phyloP scores from a whole-genome alignment of 257 asterid species.

The Solanum virginianum region DNA sequence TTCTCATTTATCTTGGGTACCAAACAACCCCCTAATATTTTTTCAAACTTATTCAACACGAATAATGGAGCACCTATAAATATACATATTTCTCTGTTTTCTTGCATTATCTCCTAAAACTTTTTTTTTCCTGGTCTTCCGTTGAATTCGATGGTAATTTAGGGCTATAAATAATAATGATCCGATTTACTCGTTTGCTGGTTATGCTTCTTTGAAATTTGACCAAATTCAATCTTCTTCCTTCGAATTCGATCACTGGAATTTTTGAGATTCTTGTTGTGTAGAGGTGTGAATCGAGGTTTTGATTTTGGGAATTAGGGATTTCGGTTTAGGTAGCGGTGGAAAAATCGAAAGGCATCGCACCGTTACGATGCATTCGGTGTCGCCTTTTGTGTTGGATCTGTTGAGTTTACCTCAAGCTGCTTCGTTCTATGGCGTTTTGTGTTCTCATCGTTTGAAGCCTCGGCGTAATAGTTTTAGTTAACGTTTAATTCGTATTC shows the following conservation, averaged over 20 bases:
- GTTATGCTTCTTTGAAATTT: background rate
- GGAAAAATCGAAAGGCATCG: conserved; percentile 69
- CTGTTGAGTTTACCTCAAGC: conserved; percentile 26
- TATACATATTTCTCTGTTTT: background rate
- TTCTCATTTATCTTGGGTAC: too few species aligned
- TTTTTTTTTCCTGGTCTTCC: background rate
- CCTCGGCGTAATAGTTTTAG: conserved; percentile 64
- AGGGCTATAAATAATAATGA: background rate
- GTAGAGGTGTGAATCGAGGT: background rate
- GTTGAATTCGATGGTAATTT: background rate
- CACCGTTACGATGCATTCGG: conserved; percentile 68
- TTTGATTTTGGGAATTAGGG: background rate
- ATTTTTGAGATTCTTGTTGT: background rate
- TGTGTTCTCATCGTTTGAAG: conserved; percentile 65
- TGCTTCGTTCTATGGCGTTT: conserved; percentile 37
- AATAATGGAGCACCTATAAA: background rate
- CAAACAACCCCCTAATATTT: background rate
- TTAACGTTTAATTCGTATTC: conserved; percentile 26
- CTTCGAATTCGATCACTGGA: background rate
- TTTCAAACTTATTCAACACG: background rate
- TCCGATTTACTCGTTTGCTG: background rate
- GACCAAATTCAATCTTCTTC: background rate
- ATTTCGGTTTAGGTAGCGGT: background rate
- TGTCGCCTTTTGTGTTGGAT: conserved; percentile 30
- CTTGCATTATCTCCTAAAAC: background rate